These are phyloP conservation scores for Trichosporon inkin DNA, from an alignment of 1,284 basidiomycete species.

Conservation along the genomic window DNA sequence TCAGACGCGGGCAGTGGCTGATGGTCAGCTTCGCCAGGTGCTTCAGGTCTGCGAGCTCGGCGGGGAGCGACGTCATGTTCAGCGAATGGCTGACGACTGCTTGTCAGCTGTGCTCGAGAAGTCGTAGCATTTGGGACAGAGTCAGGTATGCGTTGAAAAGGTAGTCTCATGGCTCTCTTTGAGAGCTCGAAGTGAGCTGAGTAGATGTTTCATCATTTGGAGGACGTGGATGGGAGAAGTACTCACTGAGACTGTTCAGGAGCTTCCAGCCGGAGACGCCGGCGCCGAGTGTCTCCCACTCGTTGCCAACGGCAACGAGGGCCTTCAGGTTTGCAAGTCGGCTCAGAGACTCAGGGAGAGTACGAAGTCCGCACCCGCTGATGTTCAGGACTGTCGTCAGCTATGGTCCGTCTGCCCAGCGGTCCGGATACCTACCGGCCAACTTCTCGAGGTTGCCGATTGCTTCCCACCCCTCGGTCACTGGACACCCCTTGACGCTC, in stretches of 20 bases:
- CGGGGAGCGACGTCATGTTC: constrained; percentile 32
- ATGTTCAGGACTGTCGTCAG: constrained; percentile 41
- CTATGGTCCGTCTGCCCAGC: no score
- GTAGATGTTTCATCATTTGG: constrained; percentile 1
- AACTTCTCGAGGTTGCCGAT: constrained; percentile 35
- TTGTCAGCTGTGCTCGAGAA: background rate
- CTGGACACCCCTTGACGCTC: constrained; percentile 36
- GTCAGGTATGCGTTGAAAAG: background rate
- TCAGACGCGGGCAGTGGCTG: constrained; percentile 43
- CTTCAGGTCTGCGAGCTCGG: constrained; percentile 23
- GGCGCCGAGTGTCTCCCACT: constrained; percentile 34
- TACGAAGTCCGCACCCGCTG: constrained; percentile 32
- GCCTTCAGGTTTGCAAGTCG: constrained; percentile 41
- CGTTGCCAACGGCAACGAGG: constrained; percentile 44
- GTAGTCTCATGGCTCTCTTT: background rate
- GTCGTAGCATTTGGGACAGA: background rate
- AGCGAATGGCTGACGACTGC: constrained; percentile 47
- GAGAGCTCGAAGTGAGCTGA: constrained; percentile 8
- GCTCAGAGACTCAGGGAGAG: constrained; percentile 27
- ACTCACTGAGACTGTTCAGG: constrained; percentile 45
- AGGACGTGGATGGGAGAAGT: background rate
- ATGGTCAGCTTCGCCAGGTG: constrained; percentile 46
- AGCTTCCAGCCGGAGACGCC: constrained; percentile 36
- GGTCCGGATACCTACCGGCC: constrained; percentile 29
- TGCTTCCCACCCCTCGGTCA: constrained; percentile 38